Evolutionary conservation across 441 rosid genomes (phyloP), one percentile per base, ranked within the genome.

Genomic region (Rhodomyrtus psidioides): DNA sequence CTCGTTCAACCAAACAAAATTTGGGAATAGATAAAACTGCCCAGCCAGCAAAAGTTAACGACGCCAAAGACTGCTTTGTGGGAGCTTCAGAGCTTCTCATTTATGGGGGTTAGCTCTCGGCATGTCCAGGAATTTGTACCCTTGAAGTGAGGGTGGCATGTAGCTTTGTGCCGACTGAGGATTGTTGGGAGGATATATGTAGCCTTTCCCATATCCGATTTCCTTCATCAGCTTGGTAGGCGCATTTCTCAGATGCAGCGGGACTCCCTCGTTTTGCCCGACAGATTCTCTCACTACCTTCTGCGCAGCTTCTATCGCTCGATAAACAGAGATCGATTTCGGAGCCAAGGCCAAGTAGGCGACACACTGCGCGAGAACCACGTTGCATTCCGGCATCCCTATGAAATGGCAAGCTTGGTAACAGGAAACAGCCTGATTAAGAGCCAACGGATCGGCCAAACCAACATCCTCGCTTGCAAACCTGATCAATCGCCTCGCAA

Each of bases 381-480:
- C 98, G 88, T 94, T 91, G 75, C 95, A 96, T 88, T 95, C 97
- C 0, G 98, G 98, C 95, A 95, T 94, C 81, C 96, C 98, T 89
- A 95, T 85, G 89, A 95, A 95, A 93, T 96, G 97, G 81, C 96
- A 95, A 86, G 98, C 98, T 89, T 96, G 98, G 87, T 95, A 96
- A 88, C 98, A 96, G n/a, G 98, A 90, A 89, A 96, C 98, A 21
- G 96, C 94, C 84, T 96, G 98, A 60, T 91, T 92, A 82, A 96
- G 97, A 12, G 98, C 97, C 65, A 88, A 87, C n/a, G 98, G 94
- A 81, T 95, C 97, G 4, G 95, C 98, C 88, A 95, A 89, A 3
- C 97, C 98, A 65, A 96, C 90, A 92, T 95, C 98, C 89, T 96
- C 98, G 83, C 95, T 93, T 4, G 98, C 98, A 90, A 96, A 96